Evolutionary conservation across 1,284 basidiomycete genomes (phyloP), one percentile per base, ranked within the genome.

Genomic region (Leucoagaricus sp.): DNA sequence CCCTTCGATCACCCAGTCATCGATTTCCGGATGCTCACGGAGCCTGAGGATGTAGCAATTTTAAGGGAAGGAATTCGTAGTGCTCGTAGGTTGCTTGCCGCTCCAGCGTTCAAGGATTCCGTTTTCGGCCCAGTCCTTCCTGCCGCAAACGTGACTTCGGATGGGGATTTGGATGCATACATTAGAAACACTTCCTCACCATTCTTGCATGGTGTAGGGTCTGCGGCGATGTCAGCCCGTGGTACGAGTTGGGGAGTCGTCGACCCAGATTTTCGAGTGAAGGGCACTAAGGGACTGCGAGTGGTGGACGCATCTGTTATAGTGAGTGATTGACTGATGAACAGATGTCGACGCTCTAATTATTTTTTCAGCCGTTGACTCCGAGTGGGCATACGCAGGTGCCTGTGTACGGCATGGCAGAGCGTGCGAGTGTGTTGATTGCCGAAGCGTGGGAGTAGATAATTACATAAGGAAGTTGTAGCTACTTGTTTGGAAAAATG

Each of bases 1-100:
- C 73, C 75, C 0, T 76, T 77, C 59, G 67, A 62, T 9, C 26
- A 64, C 6, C 78, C 78, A 0, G 26, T 72, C 19, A 75, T 80
- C 50, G 66, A 78, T 58, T 70, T 73, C 0, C 65, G 50, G 4
- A 65, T 74, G 47, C 60, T 79, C 15, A 61, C 59, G 2, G 63
- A 69, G 29, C 60, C 65, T 1, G 73, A 75, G 50, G 77, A 79
- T 60, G 60, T 75, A 5, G 63, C 67, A 29, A 64, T 67, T 1
- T 62, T 76, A 61, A 62, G 67, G 2, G 63, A 72, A 45, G 72
- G 68, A 1, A 61, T 76, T 47, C 69, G 71, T 49, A 65, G 61
- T 7, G 66, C 64, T 0, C 61, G 62, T 40, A 62, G 65, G 21
- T 74, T 77, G 31, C n/a, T 44, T 15, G 17, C 6, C 25, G 42